Base-by-base conservation (phyloP, 139 green algal genomes). In the Micractinium sp. region DNA sequence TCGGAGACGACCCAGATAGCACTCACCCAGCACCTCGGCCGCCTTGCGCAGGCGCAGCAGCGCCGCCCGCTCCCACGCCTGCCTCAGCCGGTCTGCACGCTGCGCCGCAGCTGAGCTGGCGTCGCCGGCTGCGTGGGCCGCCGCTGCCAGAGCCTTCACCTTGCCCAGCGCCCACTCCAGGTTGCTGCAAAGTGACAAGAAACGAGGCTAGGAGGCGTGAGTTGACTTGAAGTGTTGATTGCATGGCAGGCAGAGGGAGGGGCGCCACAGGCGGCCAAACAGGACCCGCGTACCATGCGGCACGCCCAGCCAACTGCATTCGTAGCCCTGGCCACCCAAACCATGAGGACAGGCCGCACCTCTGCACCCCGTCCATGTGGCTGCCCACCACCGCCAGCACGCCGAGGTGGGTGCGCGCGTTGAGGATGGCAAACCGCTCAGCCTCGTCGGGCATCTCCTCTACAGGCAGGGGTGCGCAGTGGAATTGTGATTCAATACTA, bases 121-220 rank as follows among this genome's bases (percentile, higher is more conserved):
- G 35, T 60, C 36, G 31, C n/a, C 63, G 20, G 13, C 33, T 39
- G 36, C 75, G 33, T 27, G 73, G 0, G 73, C 86, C 1, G 86
- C 75, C 2, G 75, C 75, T 0, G 36, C 31, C 60, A 89, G 31
- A 18, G 33, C 33, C 35, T 47, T 41, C 31, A 78, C 47, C 86
- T 85, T 89, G 75, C 39, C 61, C 61, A 85, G 36, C 76, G 60
- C 75, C 86, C 86, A 89, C 16, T 89, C 86, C 35, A 89, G 74
- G 29, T 39, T 66, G 56, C 73, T 89, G 83, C 67, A 69, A 9
- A 56, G 47, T 9, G 9, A 56, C 47, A 56, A 5, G 47, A 56
- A 5, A 56, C 47, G 47, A 56, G 7, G 9, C 47, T n/a, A n/a
- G n/a, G n/a, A n/a, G n/a, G n/a, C n/a, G n/a, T n/a, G n/a, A n/a